phyloP scores from a whole-genome alignment of 148 eudicot species.

The Limonium bicolor region DNA sequence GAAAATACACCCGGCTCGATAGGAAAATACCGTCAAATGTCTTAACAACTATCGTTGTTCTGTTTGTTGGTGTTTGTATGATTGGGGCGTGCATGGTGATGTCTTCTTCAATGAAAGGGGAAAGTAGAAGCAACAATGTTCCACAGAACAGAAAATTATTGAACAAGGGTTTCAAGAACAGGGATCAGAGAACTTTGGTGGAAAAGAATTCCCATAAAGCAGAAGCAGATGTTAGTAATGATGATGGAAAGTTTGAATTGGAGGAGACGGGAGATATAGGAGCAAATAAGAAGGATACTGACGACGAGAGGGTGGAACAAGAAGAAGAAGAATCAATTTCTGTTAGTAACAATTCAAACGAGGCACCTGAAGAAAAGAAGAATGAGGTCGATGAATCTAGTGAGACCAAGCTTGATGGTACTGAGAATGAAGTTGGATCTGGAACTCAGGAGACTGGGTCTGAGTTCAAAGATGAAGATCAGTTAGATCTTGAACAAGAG shows the following conservation, averaged over 20 bases:
- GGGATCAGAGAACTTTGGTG: conserved; percentile 9
- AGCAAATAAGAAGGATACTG: too few species aligned
- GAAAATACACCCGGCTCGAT: conserved; percentile 41
- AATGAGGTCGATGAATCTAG: too few species aligned
- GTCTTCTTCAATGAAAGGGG: conserved; percentile 28
- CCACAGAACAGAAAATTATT: conserved; percentile 5
- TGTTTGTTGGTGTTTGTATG: conserved; percentile 39
- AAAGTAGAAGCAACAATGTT: conserved; percentile 5
- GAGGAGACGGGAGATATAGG: too few species aligned
- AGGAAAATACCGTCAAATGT: conserved; percentile 29
- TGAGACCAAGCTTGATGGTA: too few species aligned
- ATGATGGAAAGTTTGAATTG: conserved; percentile 11
- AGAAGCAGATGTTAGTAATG: conserved; percentile 13
- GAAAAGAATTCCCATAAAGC: conserved; percentile 9
- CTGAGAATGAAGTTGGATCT: too few species aligned
- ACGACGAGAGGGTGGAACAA: too few species aligned
- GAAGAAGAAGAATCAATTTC: too few species aligned
- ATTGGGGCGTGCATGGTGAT: conserved; percentile 50
- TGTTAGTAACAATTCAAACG: too few species aligned
- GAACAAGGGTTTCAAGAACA: conserved; percentile 10
- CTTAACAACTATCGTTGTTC: conserved; percentile 18
- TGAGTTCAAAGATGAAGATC: too few species aligned
- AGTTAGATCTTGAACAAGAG: too few species aligned
- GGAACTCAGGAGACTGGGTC: too few species aligned
- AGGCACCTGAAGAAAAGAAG: too few species aligned